These are phyloP conservation scores for Rehmannia glutinosa DNA, from an alignment of 257 asterid genomes.

Conservation along the genomic window DNA sequence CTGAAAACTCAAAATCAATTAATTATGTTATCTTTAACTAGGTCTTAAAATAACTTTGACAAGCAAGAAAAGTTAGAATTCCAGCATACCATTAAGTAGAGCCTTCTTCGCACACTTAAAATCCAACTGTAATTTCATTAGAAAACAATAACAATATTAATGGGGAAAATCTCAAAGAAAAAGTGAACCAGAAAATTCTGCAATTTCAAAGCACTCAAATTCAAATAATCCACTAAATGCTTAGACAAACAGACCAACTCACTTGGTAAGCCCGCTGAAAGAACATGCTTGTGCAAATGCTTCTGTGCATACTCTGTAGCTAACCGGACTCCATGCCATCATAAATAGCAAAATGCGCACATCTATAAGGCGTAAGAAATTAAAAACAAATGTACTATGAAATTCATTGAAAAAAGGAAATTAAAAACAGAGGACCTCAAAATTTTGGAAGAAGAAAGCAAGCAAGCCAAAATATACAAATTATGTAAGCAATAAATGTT, in stretches of 20 bases:
- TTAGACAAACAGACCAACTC: slow-evolving; percentile 94
- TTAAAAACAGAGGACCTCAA: background rate
- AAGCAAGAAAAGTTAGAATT: background rate
- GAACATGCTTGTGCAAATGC: slow-evolving; percentile 76
- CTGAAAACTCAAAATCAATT: slow-evolving; percentile 1
- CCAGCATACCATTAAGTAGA: slow-evolving; percentile 61
- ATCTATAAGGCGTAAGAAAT: slow-evolving; percentile 34
- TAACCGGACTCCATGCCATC: slow-evolving; percentile 92
- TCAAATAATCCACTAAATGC: slow-evolving; percentile 19
- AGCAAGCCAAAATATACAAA: background rate
- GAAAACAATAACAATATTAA: background rate
- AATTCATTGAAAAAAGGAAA: no score
- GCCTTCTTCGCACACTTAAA: slow-evolving; percentile 75
- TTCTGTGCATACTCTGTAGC: slow-evolving; percentile 87
- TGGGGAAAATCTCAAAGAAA: slow-evolving; percentile 2
- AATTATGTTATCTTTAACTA: background rate
- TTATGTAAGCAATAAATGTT: background rate
- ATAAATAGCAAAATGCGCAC: slow-evolving; percentile 81
- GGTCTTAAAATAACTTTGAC: slow-evolving; percentile 6
- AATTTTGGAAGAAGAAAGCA: background rate
- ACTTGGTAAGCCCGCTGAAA: slow-evolving; percentile 97
- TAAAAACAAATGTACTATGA: background rate
- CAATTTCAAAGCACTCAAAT: background rate
- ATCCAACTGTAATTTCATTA: slow-evolving; percentile 64
- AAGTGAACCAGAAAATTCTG: slow-evolving; percentile 7